phyloP scores from a whole-genome alignment of 1,284 basidiomycete genomes.

The Cryptococcus sp. region DNA sequence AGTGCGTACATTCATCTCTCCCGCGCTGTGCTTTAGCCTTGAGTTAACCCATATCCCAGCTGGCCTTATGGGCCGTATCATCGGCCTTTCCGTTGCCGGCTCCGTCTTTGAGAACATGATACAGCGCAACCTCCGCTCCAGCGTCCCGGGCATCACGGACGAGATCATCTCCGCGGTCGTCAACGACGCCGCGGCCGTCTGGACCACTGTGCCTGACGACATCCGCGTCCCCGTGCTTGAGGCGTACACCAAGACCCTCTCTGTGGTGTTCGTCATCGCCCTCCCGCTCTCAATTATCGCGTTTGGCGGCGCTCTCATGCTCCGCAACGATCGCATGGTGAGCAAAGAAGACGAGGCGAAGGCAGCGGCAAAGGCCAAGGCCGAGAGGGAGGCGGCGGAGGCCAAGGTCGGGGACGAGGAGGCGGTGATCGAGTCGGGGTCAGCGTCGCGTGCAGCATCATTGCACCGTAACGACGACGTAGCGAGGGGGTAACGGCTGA shows the following conservation, averaged over 20 bases:
- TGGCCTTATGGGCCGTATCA: slow-evolving; percentile 44
- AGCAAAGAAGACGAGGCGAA: slow-evolving; percentile 33
- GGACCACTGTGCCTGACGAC: slow-evolving; percentile 32
- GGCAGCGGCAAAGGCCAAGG: slow-evolving; percentile 17
- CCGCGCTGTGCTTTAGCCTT: not conserved
- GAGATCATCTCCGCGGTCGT: slow-evolving; percentile 24
- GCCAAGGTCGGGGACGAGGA: not conserved
- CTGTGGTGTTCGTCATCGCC: slow-evolving; percentile 41
- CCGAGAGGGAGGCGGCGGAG: slow-evolving; percentile 12
- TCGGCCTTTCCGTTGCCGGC: slow-evolving; percentile 47
- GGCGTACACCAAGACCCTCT: slow-evolving; percentile 42
- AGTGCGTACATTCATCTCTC: slow-evolving; percentile 16
- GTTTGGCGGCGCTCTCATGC: slow-evolving; percentile 30
- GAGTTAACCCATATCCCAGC: slow-evolving; percentile 13
- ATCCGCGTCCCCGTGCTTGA: slow-evolving; percentile 26
- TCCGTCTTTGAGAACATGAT: slow-evolving; percentile 48
- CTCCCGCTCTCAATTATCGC: slow-evolving; percentile 37
- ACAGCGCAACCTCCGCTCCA: slow-evolving; percentile 30
- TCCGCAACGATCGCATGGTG: slow-evolving; percentile 42
- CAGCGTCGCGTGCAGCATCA: too few relatives aligned
- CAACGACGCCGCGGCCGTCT: slow-evolving; percentile 36
- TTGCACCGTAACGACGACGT: too few relatives aligned
- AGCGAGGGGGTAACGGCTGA: too few relatives aligned
- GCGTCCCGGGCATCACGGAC: slow-evolving; percentile 29
- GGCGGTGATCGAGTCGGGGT: too few relatives aligned